A percentile compares a stretch with the other conserved stretches of the same genome.
Evolutionary conservation across 1,284 basidiomycete species (phyloP).

Genomic region (Fistulinella cinereoalba): DNA sequence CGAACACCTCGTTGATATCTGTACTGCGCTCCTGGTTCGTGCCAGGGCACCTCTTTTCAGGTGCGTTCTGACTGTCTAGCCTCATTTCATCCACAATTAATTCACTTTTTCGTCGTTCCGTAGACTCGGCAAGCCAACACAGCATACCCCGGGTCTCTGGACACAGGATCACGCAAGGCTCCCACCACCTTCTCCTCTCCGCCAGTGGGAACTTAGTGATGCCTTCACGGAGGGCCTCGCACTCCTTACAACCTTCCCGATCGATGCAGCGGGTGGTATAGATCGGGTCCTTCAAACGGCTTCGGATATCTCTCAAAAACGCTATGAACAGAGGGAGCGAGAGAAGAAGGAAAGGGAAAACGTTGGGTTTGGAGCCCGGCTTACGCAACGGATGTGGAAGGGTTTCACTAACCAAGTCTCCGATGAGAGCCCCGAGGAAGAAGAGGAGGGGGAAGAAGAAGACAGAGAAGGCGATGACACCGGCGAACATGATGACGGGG

Average conservation of each 20-base stretch:
- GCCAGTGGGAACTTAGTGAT: slow-evolving; percentile 56
- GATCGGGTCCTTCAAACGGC: slow-evolving; percentile 69
- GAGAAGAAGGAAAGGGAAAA: slow-evolving; percentile 33
- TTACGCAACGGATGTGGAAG: slow-evolving; percentile 65
- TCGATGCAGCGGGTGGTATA: slow-evolving; percentile 62
- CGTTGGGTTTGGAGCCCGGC: slow-evolving; percentile 50
- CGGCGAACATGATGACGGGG: slow-evolving; percentile 39
- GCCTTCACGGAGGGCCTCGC: slow-evolving; percentile 65
- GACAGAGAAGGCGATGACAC: slow-evolving; percentile 35
- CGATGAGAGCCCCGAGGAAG: slow-evolving; percentile 36
- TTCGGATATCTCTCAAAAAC: slow-evolving; percentile 52
- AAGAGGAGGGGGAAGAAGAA: slow-evolving; percentile 20
- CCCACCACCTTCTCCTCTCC: slow-evolving; percentile 44
- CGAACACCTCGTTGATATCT: slow-evolving; percentile 64
- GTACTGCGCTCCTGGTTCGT: slow-evolving; percentile 63
- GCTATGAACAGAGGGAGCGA: slow-evolving; percentile 39
- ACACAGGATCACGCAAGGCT: slow-evolving; percentile 41
- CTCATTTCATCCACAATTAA: neutral
- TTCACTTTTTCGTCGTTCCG: neutral
- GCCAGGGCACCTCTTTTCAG: slow-evolving; percentile 52
- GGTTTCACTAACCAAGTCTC: slow-evolving; percentile 54
- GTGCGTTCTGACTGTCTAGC: too few relatives aligned
- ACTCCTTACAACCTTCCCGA: slow-evolving; percentile 61
- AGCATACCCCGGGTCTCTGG: slow-evolving; percentile 54
- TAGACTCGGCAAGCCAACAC: slow-evolving; percentile 54